These are phyloP conservation scores for Dendrocalamus latiflorus DNA, from an alignment of 202 grass and related monocot species.

Conservation along the genomic window DNA sequence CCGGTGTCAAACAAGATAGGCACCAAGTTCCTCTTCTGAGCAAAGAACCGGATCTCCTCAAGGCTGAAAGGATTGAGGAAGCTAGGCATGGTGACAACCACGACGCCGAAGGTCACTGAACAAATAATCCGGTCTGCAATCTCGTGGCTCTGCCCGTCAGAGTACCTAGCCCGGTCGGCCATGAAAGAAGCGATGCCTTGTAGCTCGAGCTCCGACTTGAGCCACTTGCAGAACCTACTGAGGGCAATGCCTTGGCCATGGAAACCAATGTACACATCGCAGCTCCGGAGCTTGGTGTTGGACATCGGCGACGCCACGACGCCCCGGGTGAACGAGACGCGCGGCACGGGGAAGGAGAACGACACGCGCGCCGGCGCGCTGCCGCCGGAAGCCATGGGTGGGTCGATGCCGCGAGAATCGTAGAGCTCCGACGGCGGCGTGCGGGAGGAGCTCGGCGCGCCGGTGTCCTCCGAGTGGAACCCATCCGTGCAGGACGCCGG, in stretches of 20 bases:
- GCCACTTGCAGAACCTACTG: constrained; percentile 49
- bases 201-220: constrained; percentile 53
- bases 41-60: constrained; percentile 57
- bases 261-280: constrained; percentile 55
- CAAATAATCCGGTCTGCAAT: constrained; percentile 51
- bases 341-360: constrained; percentile 52
- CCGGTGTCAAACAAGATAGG: constrained; percentile 42
- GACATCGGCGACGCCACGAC: constrained; percentile 36
- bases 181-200: constrained; percentile 50
- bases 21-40: constrained; percentile 55
- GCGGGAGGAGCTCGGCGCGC: constrained; percentile 45
- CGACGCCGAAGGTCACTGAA: constrained; percentile 32
- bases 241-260: constrained; percentile 27
- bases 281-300: constrained; percentile 45
- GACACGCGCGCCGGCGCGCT: constrained; percentile 8
- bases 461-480: constrained; percentile 43
- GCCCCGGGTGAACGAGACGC: constrained; percentile 41
- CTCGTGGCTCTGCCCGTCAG: constrained; percentile 47
- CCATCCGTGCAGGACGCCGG: constrained; percentile 2
- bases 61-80: constrained; percentile 43
- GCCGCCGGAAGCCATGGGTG: constrained; percentile 15
- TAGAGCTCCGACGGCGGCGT: constrained; percentile 42
- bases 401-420: constrained; percentile 18
- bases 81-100: constrained; percentile 33
- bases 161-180: constrained; percentile 46